Evolutionary conservation across 2,329 filamentous ascomycete species (phyloP), one percentile per base, ranked within the genome.

Genomic region (Epicoccum nigrum): DNA sequence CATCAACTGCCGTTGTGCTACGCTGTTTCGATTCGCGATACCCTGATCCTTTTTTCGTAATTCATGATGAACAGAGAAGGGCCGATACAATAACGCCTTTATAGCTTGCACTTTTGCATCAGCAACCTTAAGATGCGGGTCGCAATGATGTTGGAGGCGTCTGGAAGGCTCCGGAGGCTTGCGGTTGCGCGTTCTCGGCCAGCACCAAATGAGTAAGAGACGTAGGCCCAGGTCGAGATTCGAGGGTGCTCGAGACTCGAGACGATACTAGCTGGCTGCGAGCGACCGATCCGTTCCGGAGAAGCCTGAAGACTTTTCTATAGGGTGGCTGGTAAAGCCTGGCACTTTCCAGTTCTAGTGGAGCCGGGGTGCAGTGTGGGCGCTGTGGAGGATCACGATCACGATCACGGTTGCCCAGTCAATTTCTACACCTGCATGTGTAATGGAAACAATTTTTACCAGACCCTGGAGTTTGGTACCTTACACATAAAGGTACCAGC

Each of bases 101-200:
- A 21, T 47, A 35, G 43, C 43, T 27, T 39, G 28, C 38, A 43
- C 27, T 47, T 34, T 47, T 38, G 47, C 42, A 28, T 47, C 21
- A 28, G 47, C 44, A 32, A 38, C 49, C 23, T 27, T 35, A 16
- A 23, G 20, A 16, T 8, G 20, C 20, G 19, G 38, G 19, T 38
- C 30, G 39, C 38, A 21, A 52, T 52, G 49, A 52, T 52, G 49
- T 47, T 43, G 49, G 39, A 38, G 33, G 49, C 49, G 21, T 43
- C 16, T 38, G 25, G 25, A 46, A 15, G 27, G 32, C 32, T 33
- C 27, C 33, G 33, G 20, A 42, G 37, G 49, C 43, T 45, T 46
- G 43, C 27, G 32, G 27, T 25, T 39, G 30, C 16, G 27, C n/a
- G 13, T 39, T 28, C 21, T 32, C 38, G 19, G 40, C 46, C 33